phyloP scores from a whole-genome alignment of 2,329 filamentous ascomycete species.

The Dothideomycetidae sp. region DNA sequence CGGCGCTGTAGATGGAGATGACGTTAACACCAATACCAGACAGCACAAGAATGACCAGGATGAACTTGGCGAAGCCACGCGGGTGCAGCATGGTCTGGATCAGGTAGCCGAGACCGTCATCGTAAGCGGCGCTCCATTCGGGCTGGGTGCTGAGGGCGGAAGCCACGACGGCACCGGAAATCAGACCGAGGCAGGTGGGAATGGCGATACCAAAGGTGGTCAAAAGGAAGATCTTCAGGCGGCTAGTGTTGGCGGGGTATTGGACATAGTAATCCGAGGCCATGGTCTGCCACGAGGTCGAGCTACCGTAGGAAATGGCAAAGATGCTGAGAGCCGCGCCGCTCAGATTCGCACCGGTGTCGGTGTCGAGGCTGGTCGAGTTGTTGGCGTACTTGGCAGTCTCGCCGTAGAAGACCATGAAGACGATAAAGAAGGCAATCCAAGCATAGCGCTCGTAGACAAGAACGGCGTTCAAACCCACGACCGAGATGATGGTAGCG shows the following conservation, averaged over 20 bases:
- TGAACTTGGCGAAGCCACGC: constrained; percentile 34
- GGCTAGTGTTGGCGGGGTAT: constrained; percentile 26
- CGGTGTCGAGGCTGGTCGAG: constrained; percentile 17
- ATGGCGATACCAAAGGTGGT: constrained; percentile 29
- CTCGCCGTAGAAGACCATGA: constrained; percentile 35
- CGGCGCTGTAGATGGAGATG: constrained; percentile 30
- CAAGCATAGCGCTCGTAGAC: constrained; percentile 37
- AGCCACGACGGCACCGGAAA: constrained; percentile 15
- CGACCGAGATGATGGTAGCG: constrained; percentile 25
- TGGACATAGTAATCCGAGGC: constrained; percentile 32
- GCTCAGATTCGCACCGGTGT: constrained; percentile 19
- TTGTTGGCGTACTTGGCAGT: constrained; percentile 30
- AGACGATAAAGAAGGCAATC: constrained; percentile 33
- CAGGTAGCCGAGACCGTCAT: constrained; percentile 34
- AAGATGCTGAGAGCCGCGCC: constrained; percentile 20
- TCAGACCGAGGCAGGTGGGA: constrained; percentile 30
- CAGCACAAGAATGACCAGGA: constrained; percentile 26
- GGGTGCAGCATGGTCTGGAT: constrained; percentile 34
- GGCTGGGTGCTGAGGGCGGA: constrained; percentile 28
- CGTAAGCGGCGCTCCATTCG: constrained; percentile 6
- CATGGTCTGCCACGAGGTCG: constrained; percentile 28
- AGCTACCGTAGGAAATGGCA: constrained; percentile 26
- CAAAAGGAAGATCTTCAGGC: constrained; percentile 29
- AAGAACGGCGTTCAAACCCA: constrained; percentile 31
- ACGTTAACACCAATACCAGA: constrained; percentile 25